A percentile compares a stretch with the other conserved stretches of the same genome.
Evolutionary conservation across 2,329 filamentous ascomycete genomes (phyloP).

Genomic region (Calonectria leucothoes): DNA sequence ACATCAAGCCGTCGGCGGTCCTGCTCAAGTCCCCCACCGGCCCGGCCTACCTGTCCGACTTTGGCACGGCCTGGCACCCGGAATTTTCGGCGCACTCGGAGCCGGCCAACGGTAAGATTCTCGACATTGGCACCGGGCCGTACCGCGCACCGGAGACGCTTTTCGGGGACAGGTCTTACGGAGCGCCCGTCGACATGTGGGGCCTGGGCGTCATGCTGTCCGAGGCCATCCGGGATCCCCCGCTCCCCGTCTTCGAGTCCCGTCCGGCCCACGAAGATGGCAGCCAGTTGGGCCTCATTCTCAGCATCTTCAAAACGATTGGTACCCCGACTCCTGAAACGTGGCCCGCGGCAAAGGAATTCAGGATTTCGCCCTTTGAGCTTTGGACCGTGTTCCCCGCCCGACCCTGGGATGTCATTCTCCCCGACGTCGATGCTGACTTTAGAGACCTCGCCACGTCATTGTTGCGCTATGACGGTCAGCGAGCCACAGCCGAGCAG

Average conservation of each 20-base stretch:
- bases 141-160: conserved; percentile 92
- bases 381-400: conserved; percentile 83
- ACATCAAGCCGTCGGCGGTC: conserved; percentile 93
- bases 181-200: conserved; percentile 86
- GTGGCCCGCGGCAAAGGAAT: conserved; percentile 83
- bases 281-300: conserved; percentile 89
- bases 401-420: conserved; percentile 75
- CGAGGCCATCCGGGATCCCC: conserved; percentile 71
- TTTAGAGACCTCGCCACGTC: conserved; percentile 74
- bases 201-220: conserved; percentile 85
- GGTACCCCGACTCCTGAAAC: conserved; percentile 84
- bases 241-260: conserved; percentile 81
- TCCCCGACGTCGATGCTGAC: conserved; percentile 68
- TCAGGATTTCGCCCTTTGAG: conserved; percentile 85
- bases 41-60: conserved; percentile 86
- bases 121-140: conserved; percentile 92
- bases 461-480: conserved; percentile 79
- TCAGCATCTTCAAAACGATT: conserved; percentile 91
- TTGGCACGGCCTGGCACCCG: conserved; percentile 90
- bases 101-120: conserved; percentile 77
- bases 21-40: conserved; percentile 75
- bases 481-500: conserved; percentile 72
- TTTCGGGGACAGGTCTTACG: conserved; percentile 84
- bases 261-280: conserved; percentile 80
- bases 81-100: conserved; percentile 70